Evolutionary conservation across 768 basidiomycete genomes (phyloP), one percentile per base, ranked within the genome.

Genomic region (Rhizopogon vinicolor): DNA sequence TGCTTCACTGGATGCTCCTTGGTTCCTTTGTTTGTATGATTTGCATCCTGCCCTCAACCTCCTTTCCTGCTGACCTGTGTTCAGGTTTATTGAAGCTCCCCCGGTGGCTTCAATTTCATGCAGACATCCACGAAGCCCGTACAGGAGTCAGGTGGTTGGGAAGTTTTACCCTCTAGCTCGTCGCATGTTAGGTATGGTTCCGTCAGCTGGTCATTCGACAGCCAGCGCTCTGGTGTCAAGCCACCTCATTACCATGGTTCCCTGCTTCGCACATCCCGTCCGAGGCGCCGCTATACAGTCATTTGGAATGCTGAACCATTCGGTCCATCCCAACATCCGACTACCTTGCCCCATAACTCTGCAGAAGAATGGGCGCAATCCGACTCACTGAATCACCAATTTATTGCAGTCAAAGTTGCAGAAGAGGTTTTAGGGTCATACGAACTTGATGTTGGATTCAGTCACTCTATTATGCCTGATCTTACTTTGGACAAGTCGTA

Each of bases 401-500:
- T 77, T 35, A 65, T 71, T 53, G 79, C 78, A 1, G 72, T 76
- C 52, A 68, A 65, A 53, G 60, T 55, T 42, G 77, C 75, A 7
- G 51, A 65, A 56, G 75, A 74, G n/a, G 68, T 67, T 7, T 46
- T 80, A 10, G 56, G 57, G 54, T 52, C 61, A 13, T 80, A 81
- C 54, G 79, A 81, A 60, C 59, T 57, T 18, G 67, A 70, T 55
- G 76, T 77, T 25, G 78, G 78, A 13, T 77, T 79, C 62, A 58
- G 68, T 57, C 63, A 70, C 58, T 44, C 48, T 33, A 50, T 37
- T 14, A 50, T 19, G 44, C 59, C 59, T 42, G 60, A 63, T 53
- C 51, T 62, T 25, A 42, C 31, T 19, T 13, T 51, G 39, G 50
- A 51, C 9, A 29, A 25, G 9, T n/a, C 33, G 35, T 40, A 51